Conservation (phyloP, 75 land plant species). For the Sequoiadendron giganteum region DNA sequence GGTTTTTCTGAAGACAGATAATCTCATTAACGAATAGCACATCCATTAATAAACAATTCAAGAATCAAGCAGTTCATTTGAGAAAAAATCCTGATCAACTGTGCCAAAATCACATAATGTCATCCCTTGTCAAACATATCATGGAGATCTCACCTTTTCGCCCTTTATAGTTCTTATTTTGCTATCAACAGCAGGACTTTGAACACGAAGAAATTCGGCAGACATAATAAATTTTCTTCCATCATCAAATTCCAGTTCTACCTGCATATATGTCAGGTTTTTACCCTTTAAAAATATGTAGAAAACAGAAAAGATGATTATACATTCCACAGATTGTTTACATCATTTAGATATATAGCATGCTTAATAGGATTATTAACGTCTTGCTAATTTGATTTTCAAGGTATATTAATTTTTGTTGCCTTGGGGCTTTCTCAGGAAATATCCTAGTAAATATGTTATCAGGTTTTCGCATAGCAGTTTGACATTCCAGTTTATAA, state of each 20-base stretch:
- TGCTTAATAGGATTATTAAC: neutral
- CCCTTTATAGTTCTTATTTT: slow-evolving; percentile 72
- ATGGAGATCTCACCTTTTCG: slow-evolving; percentile 47
- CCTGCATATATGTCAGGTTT: slow-evolving; percentile 31
- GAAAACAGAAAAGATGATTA: neutral
- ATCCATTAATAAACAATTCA: neutral
- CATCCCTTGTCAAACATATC: neutral
- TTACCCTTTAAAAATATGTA: neutral
- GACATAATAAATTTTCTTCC: slow-evolving; percentile 57
- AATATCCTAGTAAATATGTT: neutral
- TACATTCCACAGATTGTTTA: neutral
- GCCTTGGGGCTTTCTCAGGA: neutral
- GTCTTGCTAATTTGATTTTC: neutral
- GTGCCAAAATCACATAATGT: neutral
- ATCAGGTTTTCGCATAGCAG: neutral
- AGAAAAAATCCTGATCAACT: neutral
- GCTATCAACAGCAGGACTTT: slow-evolving; percentile 93
- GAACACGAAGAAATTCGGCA: slow-evolving; percentile 82
- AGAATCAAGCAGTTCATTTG: neutral
- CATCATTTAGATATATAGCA: neutral
- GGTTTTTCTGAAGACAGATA: neutral
- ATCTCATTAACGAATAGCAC: neutral
- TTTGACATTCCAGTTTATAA: neutral
- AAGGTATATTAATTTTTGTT: neutral
- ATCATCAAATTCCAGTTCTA: slow-evolving; percentile 77